phyloP scores from a whole-genome alignment of 169 alveolate species.

The Plasmodium coatneyi region DNA sequence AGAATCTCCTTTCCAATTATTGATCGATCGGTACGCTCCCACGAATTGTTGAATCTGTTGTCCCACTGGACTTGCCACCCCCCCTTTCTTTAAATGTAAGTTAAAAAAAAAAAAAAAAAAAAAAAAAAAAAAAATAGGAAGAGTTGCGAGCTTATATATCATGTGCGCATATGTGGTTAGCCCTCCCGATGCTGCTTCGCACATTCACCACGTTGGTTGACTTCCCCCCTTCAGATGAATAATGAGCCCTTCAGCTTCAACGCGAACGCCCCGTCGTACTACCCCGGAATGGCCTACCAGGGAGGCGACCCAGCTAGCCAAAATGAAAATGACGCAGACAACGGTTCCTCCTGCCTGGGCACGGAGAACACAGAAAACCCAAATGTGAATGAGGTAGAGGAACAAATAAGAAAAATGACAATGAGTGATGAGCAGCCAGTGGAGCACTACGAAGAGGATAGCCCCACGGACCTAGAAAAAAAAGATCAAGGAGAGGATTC shows the following conservation, averaged over 20 bases:
- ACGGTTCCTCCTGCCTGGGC: background rate
- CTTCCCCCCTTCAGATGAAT: constrained; percentile 19
- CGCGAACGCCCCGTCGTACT: constrained; percentile 65
- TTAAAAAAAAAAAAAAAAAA: background rate
- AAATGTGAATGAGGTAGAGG: background rate
- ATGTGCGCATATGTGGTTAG: background rate
- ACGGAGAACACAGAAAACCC: background rate
- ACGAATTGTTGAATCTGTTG: background rate
- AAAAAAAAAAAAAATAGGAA: background rate
- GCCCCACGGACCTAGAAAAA: background rate
- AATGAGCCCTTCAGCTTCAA: constrained; percentile 66
- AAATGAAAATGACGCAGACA: background rate
- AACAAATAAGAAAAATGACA: background rate
- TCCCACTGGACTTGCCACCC: background rate
- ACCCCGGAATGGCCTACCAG: constrained; percentile 56
- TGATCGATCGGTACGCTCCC: background rate
- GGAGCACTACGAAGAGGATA: constrained; percentile 3
- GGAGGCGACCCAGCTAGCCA: background rate
- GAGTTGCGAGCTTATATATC: background rate
- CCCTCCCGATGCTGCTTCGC: background rate
- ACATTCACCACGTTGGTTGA: background rate
- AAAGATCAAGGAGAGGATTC: constrained; percentile 16
- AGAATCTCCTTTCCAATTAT: background rate
- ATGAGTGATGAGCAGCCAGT: constrained; percentile 2
- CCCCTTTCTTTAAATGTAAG: background rate